phyloP scores from a whole-genome alignment of 2,329 filamentous ascomycete species.

The Fusarium avenaceum region DNA sequence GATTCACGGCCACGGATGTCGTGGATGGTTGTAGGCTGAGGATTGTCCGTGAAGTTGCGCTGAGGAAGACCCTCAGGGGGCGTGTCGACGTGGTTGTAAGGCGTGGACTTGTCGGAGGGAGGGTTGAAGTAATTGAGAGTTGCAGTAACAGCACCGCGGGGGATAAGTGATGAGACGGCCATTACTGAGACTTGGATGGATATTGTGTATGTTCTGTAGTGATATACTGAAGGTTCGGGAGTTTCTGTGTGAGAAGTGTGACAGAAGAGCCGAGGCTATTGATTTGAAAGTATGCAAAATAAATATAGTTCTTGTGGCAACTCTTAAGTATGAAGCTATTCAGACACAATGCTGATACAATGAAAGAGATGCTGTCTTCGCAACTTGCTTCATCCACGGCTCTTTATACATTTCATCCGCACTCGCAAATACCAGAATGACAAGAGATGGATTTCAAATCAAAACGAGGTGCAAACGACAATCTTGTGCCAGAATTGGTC shows the following conservation, averaged over 20 bases:
- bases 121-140: constrained; percentile 75
- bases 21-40: constrained; percentile 69
- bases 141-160: constrained; percentile 72
- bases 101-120: constrained; percentile 69
- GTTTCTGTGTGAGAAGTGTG: neutral
- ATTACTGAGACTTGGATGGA: constrained; percentile 47
- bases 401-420: constrained; percentile 38
- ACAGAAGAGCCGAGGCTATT: constrained; percentile 8
- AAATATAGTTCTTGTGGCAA: neutral
- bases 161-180: constrained; percentile 59
- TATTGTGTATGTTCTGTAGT: neutral
- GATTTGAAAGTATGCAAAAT: neutral
- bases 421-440: constrained; percentile 8
- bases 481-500: constrained; percentile 29
- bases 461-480: constrained; percentile 32
- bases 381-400: constrained; percentile 12
- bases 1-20: constrained; percentile 81
- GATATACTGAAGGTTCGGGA: neutral
- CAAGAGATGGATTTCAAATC: constrained; percentile 50
- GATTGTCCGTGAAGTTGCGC: constrained; percentile 71
- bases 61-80: constrained; percentile 72
- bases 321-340: neutral
- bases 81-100: constrained; percentile 76
- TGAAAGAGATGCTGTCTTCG: constrained; percentile 4
- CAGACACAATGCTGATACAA: neutral